phyloP scores from a whole-genome alignment of 1,139 yeast species.

The Nakaseomyces glabratus region DNA sequence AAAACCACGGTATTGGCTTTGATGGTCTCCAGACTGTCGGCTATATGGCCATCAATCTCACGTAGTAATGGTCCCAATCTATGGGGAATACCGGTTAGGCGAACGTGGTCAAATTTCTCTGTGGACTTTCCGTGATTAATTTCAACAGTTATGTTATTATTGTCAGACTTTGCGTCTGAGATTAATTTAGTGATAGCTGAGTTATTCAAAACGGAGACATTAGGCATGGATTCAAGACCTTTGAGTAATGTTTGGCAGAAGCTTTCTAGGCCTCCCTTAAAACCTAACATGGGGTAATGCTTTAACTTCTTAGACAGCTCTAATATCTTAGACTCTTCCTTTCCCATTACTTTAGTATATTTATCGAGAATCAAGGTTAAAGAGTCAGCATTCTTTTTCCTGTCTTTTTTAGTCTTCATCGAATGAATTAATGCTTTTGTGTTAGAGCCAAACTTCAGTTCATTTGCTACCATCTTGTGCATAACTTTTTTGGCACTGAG shows the following conservation, averaged over 20 bases:
- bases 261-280: constrained; percentile 45
- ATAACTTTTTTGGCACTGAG: constrained; percentile 58
- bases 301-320: constrained; percentile 35
- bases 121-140: constrained; percentile 13
- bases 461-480: constrained; percentile 46
- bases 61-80: constrained; percentile 26
- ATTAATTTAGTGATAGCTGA: constrained; percentile 18
- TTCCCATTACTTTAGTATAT: constrained; percentile 26
- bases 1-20: constrained; percentile 49
- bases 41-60: constrained; percentile 17
- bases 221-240: constrained; percentile 33
- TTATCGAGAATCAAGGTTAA: constrained; percentile 12
- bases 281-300: constrained; percentile 44
- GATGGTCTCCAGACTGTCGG: constrained; percentile 28
- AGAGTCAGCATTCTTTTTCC: constrained; percentile 9
- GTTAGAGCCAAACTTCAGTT: constrained; percentile 53
- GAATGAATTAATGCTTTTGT: constrained; percentile 31
- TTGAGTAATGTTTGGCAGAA: constrained; percentile 39
- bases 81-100: constrained; percentile 46
- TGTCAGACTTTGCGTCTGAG: constrained; percentile 4
- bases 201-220: constrained; percentile 36
- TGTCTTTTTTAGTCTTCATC: constrained; percentile 15
- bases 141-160: constrained; percentile 14
- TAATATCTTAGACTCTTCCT: constrained; percentile 35
- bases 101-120: constrained; percentile 41